Conservation (phyloP, 2,329 filamentous ascomycete species). For the Penicillium sp. region DNA sequence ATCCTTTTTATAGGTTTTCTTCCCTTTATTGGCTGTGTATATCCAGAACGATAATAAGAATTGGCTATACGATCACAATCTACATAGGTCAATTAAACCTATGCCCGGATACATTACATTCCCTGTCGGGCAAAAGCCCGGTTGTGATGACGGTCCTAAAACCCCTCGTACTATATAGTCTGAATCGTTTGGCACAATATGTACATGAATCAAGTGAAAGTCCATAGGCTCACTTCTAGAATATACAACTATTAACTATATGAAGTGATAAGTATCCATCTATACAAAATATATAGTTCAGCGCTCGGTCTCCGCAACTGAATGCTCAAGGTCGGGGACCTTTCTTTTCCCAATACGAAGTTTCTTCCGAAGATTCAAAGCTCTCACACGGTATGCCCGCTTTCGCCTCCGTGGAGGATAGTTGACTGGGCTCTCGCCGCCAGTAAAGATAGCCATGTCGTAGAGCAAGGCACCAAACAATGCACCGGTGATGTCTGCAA, state of each 20-base stretch:
- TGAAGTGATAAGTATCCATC: neutral
- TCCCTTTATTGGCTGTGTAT: too few species aligned
- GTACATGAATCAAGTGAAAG: neutral
- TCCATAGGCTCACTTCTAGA: neutral
- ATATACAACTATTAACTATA: neutral
- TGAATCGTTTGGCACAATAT: neutral
- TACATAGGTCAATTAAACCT: too few species aligned
- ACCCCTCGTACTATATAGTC: too few species aligned
- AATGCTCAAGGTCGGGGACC: constrained; percentile 20
- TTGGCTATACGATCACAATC: too few species aligned
- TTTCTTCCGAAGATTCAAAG: constrained; percentile 20
- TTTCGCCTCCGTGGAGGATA: constrained; percentile 43
- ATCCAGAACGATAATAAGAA: too few species aligned
- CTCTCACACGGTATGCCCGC: constrained; percentile 35
- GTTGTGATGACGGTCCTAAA: too few species aligned
- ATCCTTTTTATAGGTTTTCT: too few species aligned
- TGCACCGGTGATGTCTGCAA: constrained; percentile 32
- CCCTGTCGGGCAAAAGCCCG: too few species aligned
- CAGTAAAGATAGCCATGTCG: constrained; percentile 39
- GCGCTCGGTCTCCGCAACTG: constrained; percentile 1
- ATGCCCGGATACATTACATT: too few species aligned
- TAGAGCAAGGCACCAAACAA: constrained; percentile 35
- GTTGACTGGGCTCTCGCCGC: constrained; percentile 39
- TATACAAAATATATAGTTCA: neutral
- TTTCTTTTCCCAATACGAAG: constrained; percentile 13